Evolutionary conservation across 73 alveolate species (phyloP), one percentile per base, ranked within the genome.

Genomic region (Blepharisma japonicum): DNA sequence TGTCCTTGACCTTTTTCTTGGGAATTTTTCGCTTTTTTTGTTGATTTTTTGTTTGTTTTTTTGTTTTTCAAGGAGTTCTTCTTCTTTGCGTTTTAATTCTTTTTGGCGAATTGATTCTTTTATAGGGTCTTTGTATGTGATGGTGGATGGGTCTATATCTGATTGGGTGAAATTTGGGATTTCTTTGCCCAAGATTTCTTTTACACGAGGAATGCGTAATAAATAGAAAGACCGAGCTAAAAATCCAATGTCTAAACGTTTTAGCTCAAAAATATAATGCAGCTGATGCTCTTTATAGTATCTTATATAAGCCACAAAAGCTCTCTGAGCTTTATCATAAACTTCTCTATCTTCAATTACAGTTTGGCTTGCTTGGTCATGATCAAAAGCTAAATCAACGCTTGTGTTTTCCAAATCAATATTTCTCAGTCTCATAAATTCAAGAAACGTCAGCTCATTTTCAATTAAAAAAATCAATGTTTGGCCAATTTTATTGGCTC

Each of bases 181-280:
- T 84, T 82, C 83, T 76, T 93, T 91, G 49, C 97, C 92, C 56
- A 94, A 83, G 86, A 97, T 95, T 89, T 98, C 99, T 88, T 95
- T 96, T 77, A 98, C 90, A 74, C 99, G 84, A 5, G 99, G 99
- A 8, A 96, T 82, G 48, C 97, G 81, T 68, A 98, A 86, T 61
- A 98, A 86, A 74, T 81, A 89, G 87, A 94, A 94, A 55, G 97
- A 86, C 74, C 91, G 85, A 6, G 99, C 99, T 42, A 96, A 89
- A 66, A 78, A 67, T 14, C 99, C 99, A 38, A 98, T 90, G 81
- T 96, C 98, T 50, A 97, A 67, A 50, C 39, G 71, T 47, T 80
- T 80, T 77, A 84, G 78, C n/a, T 80, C 84, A 45, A 84, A 84
- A 55, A 84, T 56, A 55, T 47, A 84, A 39, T 79, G 71, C 72